These are phyloP conservation scores for Cyberlindnera petersonii DNA, from an alignment of 805 yeast genomes.

Conservation along the genomic window DNA sequence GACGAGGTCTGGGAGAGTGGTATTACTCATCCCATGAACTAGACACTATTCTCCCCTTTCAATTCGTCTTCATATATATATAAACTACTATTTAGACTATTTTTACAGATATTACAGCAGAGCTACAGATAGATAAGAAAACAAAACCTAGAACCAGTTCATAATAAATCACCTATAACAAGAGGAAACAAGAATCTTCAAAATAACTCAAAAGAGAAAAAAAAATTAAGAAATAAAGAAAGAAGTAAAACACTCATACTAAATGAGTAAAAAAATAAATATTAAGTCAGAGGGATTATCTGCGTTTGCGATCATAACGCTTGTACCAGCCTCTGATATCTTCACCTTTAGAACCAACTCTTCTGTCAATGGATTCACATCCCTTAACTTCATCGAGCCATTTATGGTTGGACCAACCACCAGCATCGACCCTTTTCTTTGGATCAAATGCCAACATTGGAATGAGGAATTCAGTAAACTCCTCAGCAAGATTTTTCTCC, in stretches of 20 bases:
- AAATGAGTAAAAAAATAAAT: too few relatives aligned
- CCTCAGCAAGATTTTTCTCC: slow-evolving; percentile 47
- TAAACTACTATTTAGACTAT: background rate
- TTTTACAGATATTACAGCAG: too few relatives aligned
- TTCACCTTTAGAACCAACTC: slow-evolving; percentile 25
- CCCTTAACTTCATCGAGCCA: slow-evolving; percentile 36
- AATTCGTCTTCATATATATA: too few relatives aligned
- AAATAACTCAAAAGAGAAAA: too few relatives aligned
- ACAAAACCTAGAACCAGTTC: too few relatives aligned
- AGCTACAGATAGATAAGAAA: too few relatives aligned
- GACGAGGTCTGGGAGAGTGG: slow-evolving; percentile 67
- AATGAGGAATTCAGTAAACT: slow-evolving; percentile 43
- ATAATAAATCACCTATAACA: background rate
- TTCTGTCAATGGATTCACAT: slow-evolving; percentile 17
- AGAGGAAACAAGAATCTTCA: too few relatives aligned
- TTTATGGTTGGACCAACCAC: slow-evolving; percentile 48
- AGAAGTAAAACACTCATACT: too few relatives aligned
- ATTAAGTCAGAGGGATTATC: too few relatives aligned
- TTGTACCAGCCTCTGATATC: slow-evolving; percentile 29
- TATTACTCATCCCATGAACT: slow-evolving; percentile 23
- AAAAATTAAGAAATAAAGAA: too few relatives aligned
- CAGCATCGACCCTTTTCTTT: slow-evolving; percentile 49
- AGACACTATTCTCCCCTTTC: too few relatives aligned
- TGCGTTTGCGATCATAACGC: slow-evolving; percentile 5
- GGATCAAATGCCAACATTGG: slow-evolving; percentile 50